Percentiles rank a stretch among this genome's conserved stretches.
These are phyloP conservation scores for Gnomoniopsis smithogilvyi DNA, from an alignment of 2,329 filamentous ascomycete species.

Conservation along the genomic window DNA sequence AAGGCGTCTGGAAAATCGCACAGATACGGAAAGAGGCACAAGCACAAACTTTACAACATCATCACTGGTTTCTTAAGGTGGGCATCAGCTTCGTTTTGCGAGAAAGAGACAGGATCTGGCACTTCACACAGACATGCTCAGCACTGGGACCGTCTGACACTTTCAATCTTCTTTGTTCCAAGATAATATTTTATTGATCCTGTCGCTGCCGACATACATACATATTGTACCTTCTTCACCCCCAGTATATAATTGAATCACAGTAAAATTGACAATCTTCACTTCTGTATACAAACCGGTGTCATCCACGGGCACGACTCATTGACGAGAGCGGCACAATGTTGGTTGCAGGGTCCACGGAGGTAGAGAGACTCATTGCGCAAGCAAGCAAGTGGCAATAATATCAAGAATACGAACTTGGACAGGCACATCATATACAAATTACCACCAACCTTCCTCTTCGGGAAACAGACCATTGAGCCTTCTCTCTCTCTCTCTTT, in stretches of 20 bases:
- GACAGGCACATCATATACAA: background rate
- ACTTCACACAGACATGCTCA: background rate
- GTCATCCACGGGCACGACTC: too few relatives aligned
- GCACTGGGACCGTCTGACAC: background rate
- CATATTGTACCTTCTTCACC: background rate
- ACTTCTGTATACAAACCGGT: too few relatives aligned
- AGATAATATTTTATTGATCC: background rate
- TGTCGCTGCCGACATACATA: background rate
- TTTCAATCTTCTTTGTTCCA: background rate
- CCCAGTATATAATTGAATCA: background rate
- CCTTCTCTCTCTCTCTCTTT: background rate
- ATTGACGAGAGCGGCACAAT: too few relatives aligned
- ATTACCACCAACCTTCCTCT: background rate
- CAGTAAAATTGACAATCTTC: background rate
- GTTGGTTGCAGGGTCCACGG: too few relatives aligned
- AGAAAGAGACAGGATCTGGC: background rate
- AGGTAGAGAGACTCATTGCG: background rate
- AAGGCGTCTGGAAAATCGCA: conserved; percentile 8
- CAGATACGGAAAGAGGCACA: background rate
- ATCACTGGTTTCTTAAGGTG: background rate
- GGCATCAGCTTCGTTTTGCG: background rate
- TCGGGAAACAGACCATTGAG: background rate
- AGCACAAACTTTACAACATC: background rate
- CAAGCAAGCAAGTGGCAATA: conserved; percentile 1
- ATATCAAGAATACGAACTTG: background rate